Conservation (phyloP, 345 rosid species). For the Pugionium dolabratum region DNA sequence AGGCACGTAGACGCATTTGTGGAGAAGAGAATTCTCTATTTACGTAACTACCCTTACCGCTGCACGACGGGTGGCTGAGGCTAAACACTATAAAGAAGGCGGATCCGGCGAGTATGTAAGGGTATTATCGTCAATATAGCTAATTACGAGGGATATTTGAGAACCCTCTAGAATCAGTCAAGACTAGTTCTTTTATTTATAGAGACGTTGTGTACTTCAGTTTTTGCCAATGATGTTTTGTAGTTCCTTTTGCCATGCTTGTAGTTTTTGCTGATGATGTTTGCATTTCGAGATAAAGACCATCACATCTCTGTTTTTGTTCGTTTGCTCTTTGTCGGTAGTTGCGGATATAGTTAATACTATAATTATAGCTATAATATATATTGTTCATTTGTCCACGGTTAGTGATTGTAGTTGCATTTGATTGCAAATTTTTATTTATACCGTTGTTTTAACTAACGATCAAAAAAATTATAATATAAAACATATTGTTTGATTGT, state of each 20-base stretch:
- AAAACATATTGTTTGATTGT: no score
- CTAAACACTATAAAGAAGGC: neutral
- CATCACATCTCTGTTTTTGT: no score
- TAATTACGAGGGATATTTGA: neutral
- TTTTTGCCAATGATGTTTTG: neutral
- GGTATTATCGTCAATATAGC: constrained; percentile 21
- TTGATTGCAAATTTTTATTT: no score
- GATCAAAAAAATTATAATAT: no score
- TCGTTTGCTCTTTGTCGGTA: no score
- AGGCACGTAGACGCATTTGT: constrained; percentile 1
- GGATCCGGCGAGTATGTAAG: constrained; percentile 3
- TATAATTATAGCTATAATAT: no score
- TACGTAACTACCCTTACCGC: constrained; percentile 21
- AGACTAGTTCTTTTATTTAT: no score
- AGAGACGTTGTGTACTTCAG: neutral
- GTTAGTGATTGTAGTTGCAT: no score
- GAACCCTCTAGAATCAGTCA: constrained; percentile 23
- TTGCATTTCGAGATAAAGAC: neutral
- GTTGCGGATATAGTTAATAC: no score
- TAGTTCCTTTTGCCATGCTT: no score
- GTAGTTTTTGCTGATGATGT: neutral
- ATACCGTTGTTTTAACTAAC: no score
- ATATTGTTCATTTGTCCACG: no score
- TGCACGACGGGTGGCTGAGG: neutral
- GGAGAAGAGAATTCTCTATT: constrained; percentile 4